Evolutionary conservation across 352 stramenopile species (phyloP), one percentile per base, ranked within the genome.

Genomic region (Phytophthora crassamura): DNA sequence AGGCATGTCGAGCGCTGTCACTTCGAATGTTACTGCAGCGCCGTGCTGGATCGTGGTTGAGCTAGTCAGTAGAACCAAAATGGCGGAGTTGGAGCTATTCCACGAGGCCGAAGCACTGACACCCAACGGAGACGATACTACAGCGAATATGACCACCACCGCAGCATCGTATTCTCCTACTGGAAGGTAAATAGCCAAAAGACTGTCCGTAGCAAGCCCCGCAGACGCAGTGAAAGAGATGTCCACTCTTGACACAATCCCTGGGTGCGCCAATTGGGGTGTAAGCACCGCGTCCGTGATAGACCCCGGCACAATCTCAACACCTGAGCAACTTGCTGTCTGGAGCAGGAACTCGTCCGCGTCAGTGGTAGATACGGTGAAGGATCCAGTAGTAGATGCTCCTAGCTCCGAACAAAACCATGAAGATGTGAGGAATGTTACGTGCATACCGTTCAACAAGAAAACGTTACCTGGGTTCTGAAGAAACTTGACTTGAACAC

Each of bases 221-320:
- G 80, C 80, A 15, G 82, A 82, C 3, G 78, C 74, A 12, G 74
- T 82, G 46, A 89, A 89, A 0, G 69, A 74, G 12, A 91, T 55
- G 20, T 73, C 59, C 28, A 82, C 69, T 14, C 57, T 58, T 8
- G 80, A 84, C 33, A 51, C 54, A 18, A 89, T 80, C 4, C 78
- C 82, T 30, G 80, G 80, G 18, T 88, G 76, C 3, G 80, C 48
- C 7, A 74, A 68, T 1, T 68, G 43, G 10, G 74, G 58, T 7
- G 45, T 59, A 18, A 91, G 56, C 1, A 50, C 39, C 8, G 80
- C 80, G 22, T 77, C 50, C 1, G 55, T 40, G 15, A 91, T 74
- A 2, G 30, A 47, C 5, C 82, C 82, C 8, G 78, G 36, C 0
- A 67, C 34, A 40, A 75, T 81, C 0, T 54, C 58, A 28, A 89